A percentile compares a stretch with the other conserved stretches of the same genome.
Evolutionary conservation across 2,329 filamentous ascomycete genomes (phyloP).

Genomic region (Pseudogymnoascus sp.): DNA sequence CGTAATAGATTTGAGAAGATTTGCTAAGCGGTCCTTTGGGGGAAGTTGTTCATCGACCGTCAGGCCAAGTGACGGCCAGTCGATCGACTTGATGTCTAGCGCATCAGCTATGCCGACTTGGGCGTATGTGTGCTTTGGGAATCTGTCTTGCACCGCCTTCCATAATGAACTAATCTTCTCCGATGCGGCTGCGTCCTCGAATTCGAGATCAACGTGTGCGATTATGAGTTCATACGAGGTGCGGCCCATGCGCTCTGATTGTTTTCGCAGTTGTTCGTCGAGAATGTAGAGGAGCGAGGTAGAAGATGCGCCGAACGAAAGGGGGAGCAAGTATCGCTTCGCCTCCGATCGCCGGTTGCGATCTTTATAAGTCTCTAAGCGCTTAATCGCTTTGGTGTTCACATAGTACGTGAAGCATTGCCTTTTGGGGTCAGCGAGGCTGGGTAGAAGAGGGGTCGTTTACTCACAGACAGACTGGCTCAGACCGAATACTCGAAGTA

Average conservation of each 20-base stretch:
- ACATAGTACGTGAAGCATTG: slow-evolving; percentile 75
- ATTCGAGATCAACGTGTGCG: slow-evolving; percentile 37
- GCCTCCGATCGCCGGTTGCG: slow-evolving; percentile 32
- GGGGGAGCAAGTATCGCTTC: slow-evolving; percentile 59
- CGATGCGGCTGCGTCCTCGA: slow-evolving; percentile 21
- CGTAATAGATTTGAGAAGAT: slow-evolving; percentile 50
- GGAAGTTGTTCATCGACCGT: slow-evolving; percentile 11
- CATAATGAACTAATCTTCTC: not conserved
- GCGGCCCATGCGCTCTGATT: slow-evolving; percentile 56
- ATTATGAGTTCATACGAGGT: slow-evolving; percentile 61
- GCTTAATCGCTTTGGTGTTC: slow-evolving; percentile 70
- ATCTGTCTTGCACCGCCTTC: slow-evolving; percentile 43
- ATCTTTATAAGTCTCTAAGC: slow-evolving; percentile 59
- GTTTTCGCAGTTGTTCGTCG: slow-evolving; percentile 58
- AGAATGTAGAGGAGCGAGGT: slow-evolving; percentile 69
- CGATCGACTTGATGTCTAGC: slow-evolving; percentile 43
- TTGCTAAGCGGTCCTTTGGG: slow-evolving; percentile 34
- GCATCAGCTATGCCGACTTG: slow-evolving; percentile 57
- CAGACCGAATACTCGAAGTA: slow-evolving; percentile 27
- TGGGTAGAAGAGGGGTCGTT: slow-evolving; percentile 5
- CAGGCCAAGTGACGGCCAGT: slow-evolving; percentile 43
- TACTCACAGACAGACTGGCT: slow-evolving; percentile 27
- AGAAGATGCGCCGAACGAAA: slow-evolving; percentile 80
- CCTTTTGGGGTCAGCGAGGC: slow-evolving; percentile 34
- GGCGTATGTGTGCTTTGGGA: slow-evolving; percentile 59